phyloP scores from a whole-genome alignment of 2,329 filamentous ascomycete genomes.

The Lomentospora prolificans region DNA sequence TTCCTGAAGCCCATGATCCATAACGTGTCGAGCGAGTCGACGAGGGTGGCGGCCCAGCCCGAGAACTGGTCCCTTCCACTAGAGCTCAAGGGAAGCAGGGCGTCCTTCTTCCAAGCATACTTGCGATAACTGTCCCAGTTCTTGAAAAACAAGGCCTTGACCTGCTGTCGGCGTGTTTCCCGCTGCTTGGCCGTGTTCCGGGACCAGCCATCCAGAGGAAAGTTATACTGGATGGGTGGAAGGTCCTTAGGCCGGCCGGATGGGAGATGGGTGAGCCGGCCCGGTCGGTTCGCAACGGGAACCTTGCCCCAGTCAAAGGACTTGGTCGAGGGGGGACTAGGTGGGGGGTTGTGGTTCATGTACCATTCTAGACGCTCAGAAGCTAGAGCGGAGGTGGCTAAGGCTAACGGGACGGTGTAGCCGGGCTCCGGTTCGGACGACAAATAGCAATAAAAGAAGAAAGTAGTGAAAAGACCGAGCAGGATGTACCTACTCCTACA shows the following conservation, averaged over 20 bases:
- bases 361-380: slow-evolving; percentile 2
- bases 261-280: slow-evolving; percentile 17
- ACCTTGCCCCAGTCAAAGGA: slow-evolving; percentile 28
- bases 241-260: slow-evolving; percentile 13
- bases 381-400: neutral
- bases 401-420: neutral
- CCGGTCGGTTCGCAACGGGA: slow-evolving; percentile 16
- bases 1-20: slow-evolving; percentile 61
- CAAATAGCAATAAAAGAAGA: slow-evolving; percentile 2
- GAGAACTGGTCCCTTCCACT: slow-evolving; percentile 46
- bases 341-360: slow-evolving; percentile 2
- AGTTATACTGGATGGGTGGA: slow-evolving; percentile 26
- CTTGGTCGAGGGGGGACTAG: slow-evolving; percentile 9
- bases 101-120: slow-evolving; percentile 55
- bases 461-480: neutral
- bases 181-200: slow-evolving; percentile 14
- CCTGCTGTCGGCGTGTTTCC: slow-evolving; percentile 28
- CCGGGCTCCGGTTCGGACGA: neutral
- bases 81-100: slow-evolving; percentile 47
- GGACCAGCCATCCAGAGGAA: slow-evolving; percentile 16
- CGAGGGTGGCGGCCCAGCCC: slow-evolving; percentile 58
- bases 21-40: slow-evolving; percentile 60
- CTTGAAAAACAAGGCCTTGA: slow-evolving; percentile 41
- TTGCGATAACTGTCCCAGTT: slow-evolving; percentile 52
- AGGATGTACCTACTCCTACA: neutral